Evolutionary conservation across 1,284 basidiomycete genomes (phyloP).

Genomic region (Cystobasidium slooffiae): DNA sequence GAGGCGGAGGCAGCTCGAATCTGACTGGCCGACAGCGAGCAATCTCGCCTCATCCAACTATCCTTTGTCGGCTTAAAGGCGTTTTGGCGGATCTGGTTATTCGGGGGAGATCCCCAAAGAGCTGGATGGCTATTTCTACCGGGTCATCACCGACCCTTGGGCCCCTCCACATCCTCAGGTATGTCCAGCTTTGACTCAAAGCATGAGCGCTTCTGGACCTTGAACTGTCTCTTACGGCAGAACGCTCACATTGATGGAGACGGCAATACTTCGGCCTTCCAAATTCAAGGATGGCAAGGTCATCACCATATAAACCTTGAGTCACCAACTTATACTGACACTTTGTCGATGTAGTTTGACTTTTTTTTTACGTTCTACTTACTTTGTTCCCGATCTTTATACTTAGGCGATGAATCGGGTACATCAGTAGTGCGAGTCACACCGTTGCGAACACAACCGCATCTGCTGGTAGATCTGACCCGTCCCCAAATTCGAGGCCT

Average conservation of each 20-base stretch:
- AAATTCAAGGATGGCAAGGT: conserved; percentile 1
- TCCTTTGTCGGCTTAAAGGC: background rate
- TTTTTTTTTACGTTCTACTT: too few relatives aligned
- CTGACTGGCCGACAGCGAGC: background rate
- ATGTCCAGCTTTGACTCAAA: conserved; percentile 1
- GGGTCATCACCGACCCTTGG: background rate
- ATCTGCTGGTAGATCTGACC: too few relatives aligned
- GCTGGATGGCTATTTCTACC: conserved; percentile 1
- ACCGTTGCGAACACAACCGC: too few relatives aligned
- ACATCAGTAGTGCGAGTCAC: too few relatives aligned
- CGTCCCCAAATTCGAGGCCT: too few relatives aligned
- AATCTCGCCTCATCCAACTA: background rate
- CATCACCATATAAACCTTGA: too few relatives aligned
- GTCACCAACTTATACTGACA: too few relatives aligned
- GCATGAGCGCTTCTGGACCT: background rate
- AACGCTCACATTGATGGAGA: background rate
- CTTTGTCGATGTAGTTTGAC: too few relatives aligned
- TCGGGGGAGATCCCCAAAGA: background rate
- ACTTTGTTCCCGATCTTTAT: too few relatives aligned
- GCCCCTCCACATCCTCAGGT: background rate
- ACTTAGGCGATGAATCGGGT: too few relatives aligned
- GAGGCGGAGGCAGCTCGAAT: background rate
- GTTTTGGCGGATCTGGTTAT: background rate
- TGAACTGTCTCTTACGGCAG: background rate
- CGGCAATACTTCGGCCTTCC: background rate